These are phyloP conservation scores for Leccinum uliginosum DNA, from an alignment of 768 basidiomycete genomes.

Conservation along the genomic window DNA sequence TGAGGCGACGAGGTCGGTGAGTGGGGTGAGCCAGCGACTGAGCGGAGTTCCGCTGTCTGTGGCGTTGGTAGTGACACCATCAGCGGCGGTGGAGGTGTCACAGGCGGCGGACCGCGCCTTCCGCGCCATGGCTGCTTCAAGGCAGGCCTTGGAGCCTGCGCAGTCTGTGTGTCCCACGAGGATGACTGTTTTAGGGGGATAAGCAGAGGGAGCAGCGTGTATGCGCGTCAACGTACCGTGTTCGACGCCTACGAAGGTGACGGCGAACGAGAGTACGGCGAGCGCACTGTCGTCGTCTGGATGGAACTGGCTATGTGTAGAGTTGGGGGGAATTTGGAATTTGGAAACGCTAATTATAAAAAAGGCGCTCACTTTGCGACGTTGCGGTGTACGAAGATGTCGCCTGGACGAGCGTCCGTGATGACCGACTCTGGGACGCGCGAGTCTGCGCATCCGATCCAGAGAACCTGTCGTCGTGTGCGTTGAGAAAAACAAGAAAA, in stretches of 20 bases:
- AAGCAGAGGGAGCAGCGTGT: not conserved
- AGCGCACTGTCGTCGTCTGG: slow-evolving; percentile 65
- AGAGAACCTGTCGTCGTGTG: slow-evolving; percentile 49
- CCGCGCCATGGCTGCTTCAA: slow-evolving; percentile 32
- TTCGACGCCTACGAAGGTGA: slow-evolving; percentile 64
- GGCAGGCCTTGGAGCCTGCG: slow-evolving; percentile 66
- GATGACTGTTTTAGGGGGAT: slow-evolving; percentile 51
- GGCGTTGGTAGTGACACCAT: not conserved
- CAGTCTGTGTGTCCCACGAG: slow-evolving; percentile 83
- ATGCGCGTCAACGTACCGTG: slow-evolving; percentile 52
- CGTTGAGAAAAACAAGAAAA: not conserved
- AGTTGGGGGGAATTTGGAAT: not conserved
- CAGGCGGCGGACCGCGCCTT: not conserved
- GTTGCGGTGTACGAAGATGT: slow-evolving; percentile 86
- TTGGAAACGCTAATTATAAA: too few species aligned
- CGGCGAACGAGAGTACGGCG: slow-evolving; percentile 71
- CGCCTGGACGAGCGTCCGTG: slow-evolving; percentile 71
- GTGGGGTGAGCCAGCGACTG: slow-evolving; percentile 67
- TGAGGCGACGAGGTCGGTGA: slow-evolving; percentile 45
- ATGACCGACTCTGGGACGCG: slow-evolving; percentile 81
- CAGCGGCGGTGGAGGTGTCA: slow-evolving; percentile 23
- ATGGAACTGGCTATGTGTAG: slow-evolving; percentile 58
- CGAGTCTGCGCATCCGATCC: slow-evolving; percentile 86
- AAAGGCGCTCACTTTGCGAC: slow-evolving; percentile 68
- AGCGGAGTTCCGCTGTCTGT: slow-evolving; percentile 38